phyloP scores from a whole-genome alignment of 2,329 filamentous ascomycete species.

The Epichloe hybrida region DNA sequence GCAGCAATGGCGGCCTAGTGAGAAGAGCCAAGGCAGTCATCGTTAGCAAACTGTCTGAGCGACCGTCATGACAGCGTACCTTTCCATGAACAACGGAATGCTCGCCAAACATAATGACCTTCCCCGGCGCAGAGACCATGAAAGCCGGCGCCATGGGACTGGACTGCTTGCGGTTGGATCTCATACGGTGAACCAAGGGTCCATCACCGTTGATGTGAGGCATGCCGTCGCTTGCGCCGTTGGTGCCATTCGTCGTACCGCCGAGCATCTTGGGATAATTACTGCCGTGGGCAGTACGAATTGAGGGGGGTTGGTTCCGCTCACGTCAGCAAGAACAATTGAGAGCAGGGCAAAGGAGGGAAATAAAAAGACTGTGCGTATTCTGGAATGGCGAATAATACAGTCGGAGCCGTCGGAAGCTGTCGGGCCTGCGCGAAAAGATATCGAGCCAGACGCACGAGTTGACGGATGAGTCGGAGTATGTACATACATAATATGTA shows the following conservation, averaged over 20 bases:
- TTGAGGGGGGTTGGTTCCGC: background rate
- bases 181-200: slow-evolving; percentile 22
- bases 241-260: slow-evolving; percentile 13
- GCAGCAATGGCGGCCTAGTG: slow-evolving; percentile 77
- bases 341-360: background rate
- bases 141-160: slow-evolving; percentile 71
- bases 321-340: background rate
- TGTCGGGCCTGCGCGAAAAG: background rate
- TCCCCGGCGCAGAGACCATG: slow-evolving; percentile 95
- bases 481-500: no score
- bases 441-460: background rate
- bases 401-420: background rate
- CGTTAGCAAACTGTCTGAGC: background rate
- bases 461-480: no score
- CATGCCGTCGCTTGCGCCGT: slow-evolving; percentile 13
- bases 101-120: slow-evolving; percentile 96
- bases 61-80: slow-evolving; percentile 29
- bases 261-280: slow-evolving; percentile 5
- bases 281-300: background rate
- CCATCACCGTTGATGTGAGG: slow-evolving; percentile 22
- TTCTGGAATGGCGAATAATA: background rate
- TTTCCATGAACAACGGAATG: slow-evolving; percentile 97
- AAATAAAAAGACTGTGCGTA: background rate
- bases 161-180: slow-evolving; percentile 41
- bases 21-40: background rate